These are phyloP conservation scores for Ogataea nitratoaversa DNA, from an alignment of 805 yeast species.

Conservation along the genomic window DNA sequence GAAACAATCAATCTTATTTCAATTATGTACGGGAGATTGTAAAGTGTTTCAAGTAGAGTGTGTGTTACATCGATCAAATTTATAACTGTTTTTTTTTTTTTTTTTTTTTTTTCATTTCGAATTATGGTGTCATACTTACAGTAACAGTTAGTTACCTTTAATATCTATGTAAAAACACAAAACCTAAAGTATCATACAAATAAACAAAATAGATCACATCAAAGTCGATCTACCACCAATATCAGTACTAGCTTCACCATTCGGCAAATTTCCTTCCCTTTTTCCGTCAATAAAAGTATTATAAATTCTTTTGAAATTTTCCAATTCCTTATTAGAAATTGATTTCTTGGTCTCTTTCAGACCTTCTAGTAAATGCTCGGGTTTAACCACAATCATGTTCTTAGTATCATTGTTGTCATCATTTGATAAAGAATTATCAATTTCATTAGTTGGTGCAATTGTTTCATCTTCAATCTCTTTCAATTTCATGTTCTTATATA, in stretches of 20 bases:
- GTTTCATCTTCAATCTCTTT: slow-evolving; percentile 37
- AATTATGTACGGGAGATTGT: too few species aligned
- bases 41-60: too few species aligned
- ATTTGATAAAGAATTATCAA: not conserved
- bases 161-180: not conserved
- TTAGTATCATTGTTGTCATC: slow-evolving; percentile 6
- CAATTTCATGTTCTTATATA: slow-evolving; percentile 15
- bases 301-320: slow-evolving; percentile 62
- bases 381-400: slow-evolving; percentile 41
- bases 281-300: slow-evolving; percentile 56
- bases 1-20: too few species aligned
- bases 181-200: too few species aligned
- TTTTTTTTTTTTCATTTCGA: too few species aligned
- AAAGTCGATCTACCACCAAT: slow-evolving; percentile 83
- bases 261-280: slow-evolving; percentile 85
- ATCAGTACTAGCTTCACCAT: slow-evolving; percentile 73
- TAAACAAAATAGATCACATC: slow-evolving; percentile 43
- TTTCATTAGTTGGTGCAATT: slow-evolving; percentile 17
- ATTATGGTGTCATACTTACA: too few species aligned
- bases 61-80: too few species aligned
- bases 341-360: slow-evolving; percentile 82
- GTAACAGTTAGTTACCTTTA: too few species aligned
- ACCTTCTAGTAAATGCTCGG: slow-evolving; percentile 56
- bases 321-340: slow-evolving; percentile 68
- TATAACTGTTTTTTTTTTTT: too few species aligned